phyloP scores from a whole-genome alignment of 1,284 basidiomycete species.

The Xanthoconium separans region DNA sequence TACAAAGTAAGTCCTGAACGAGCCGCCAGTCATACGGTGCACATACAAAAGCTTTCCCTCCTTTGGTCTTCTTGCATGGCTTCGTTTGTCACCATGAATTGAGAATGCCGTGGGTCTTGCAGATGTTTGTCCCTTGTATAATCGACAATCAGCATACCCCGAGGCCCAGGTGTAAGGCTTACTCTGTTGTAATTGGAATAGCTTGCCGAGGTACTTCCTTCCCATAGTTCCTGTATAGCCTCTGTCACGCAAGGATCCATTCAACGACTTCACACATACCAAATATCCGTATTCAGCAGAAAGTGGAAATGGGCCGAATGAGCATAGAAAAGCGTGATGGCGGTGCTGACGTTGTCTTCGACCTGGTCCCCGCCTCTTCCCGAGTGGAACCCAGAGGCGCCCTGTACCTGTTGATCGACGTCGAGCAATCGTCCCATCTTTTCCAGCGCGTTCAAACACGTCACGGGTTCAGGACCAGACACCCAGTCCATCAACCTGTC shows the following conservation, averaged over 20 bases:
- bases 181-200: neutral
- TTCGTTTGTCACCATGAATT: neutral
- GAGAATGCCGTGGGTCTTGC: neutral
- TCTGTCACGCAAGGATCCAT: neutral
- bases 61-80: neutral
- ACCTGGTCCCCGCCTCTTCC: neutral
- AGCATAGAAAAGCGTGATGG: conserved; percentile 1
- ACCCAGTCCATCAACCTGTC: conserved; percentile 11
- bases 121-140: neutral
- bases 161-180: neutral
- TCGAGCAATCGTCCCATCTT: neutral
- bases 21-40: neutral
- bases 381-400: neutral
- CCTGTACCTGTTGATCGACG: neutral
- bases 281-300: conserved; percentile 7
- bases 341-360: neutral
- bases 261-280: neutral
- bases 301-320: conserved; percentile 7
- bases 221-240: conserved; percentile 4
- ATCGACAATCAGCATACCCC: neutral
- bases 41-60: conserved; percentile 6
- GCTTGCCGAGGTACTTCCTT: neutral
- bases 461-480: neutral
- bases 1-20: neutral
- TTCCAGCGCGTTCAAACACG: conserved; percentile 5